Percentiles rank a stretch among this genome's conserved stretches.
These are phyloP conservation scores for Cercospora nicotianae DNA, from an alignment of 2,329 filamentous ascomycete genomes.

Conservation along the genomic window DNA sequence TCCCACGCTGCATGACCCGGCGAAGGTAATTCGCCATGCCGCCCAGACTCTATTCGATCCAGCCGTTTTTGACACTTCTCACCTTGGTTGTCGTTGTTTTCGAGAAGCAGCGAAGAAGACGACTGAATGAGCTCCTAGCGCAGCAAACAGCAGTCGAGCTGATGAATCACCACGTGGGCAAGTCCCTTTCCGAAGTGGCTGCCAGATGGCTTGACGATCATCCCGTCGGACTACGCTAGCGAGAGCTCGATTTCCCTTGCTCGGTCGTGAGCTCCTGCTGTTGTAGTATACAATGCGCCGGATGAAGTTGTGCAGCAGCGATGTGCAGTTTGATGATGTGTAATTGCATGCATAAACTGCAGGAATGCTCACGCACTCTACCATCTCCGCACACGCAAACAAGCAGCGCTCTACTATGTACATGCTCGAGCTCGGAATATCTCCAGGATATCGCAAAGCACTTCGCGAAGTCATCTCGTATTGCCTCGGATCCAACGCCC, in stretches of 20 bases:
- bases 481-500: neutral
- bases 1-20: conserved; percentile 1
- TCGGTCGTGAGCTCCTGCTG: neutral
- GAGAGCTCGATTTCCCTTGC: neutral
- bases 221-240: neutral
- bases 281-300: neutral
- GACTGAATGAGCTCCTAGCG: neutral
- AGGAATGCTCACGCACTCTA: neutral
- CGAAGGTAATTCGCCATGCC: conserved; percentile 7
- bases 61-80: neutral
- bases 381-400: neutral
- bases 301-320: neutral
- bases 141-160: neutral
- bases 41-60: neutral
- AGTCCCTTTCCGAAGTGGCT: conserved; percentile 2
- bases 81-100: neutral
- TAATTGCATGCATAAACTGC: neutral
- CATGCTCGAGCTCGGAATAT: neutral
- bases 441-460: neutral
- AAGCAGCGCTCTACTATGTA: neutral
- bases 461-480: neutral
- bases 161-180: neutral
- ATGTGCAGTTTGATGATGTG: neutral
- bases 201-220: neutral
- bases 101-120: neutral